Evolutionary conservation across 345 rosid species (phyloP).

Genomic region (Brassica juncea): DNA sequence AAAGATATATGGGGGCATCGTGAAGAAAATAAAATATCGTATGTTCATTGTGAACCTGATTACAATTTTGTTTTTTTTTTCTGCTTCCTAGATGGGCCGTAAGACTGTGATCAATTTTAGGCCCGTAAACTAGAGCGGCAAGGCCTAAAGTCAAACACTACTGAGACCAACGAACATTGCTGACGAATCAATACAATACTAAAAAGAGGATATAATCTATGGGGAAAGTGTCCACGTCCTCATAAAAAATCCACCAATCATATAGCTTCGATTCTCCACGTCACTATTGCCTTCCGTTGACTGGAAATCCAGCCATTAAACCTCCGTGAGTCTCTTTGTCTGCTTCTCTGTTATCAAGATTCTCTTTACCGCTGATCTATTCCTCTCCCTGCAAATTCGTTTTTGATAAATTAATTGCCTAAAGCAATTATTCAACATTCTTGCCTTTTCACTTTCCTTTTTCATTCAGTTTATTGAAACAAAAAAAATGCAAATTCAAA

Average conservation of each 20-base stretch:
- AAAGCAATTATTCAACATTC: neutral
- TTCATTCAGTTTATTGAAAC: too few relatives aligned
- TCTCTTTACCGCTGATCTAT: neutral
- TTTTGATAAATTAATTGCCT: neutral
- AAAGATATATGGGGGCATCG: neutral
- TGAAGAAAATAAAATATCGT: neutral
- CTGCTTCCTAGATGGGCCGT: slow-evolving; percentile 5
- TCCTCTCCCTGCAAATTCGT: neutral
- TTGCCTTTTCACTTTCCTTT: neutral
- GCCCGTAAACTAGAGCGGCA: neutral
- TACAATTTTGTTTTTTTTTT: neutral
- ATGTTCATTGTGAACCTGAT: neutral
- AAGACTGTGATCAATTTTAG: neutral
- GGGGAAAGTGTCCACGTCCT: too few relatives aligned
- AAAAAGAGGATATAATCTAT: too few relatives aligned
- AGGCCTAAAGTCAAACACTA: neutral
- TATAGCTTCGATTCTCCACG: too few relatives aligned
- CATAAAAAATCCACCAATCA: too few relatives aligned
- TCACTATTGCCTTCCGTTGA: neutral
- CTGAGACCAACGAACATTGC: neutral
- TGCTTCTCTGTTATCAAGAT: neutral
- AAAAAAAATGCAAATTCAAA: too few relatives aligned
- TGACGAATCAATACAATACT: neutral
- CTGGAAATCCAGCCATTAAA: neutral
- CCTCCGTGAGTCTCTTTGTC: neutral